These are phyloP conservation scores for Clitoria ternatea DNA, from an alignment of 306 rosid genomes.

Conservation along the genomic window DNA sequence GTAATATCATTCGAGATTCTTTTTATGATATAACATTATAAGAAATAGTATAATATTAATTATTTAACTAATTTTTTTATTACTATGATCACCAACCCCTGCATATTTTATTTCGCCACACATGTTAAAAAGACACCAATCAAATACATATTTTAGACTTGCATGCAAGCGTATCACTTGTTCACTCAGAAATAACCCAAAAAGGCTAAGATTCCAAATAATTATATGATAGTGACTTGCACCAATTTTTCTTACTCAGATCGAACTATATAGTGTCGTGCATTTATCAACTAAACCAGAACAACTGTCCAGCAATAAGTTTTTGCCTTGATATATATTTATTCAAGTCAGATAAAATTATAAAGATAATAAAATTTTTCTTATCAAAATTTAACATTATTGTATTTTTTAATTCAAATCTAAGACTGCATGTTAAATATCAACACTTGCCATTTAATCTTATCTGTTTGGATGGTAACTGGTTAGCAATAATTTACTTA, in stretches of 20 bases:
- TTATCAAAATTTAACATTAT: too few relatives aligned
- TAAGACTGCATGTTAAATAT: too few relatives aligned
- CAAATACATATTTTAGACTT: background rate
- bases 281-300: background rate
- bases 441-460: too few relatives aligned
- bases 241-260: conserved; percentile 12
- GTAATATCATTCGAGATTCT: too few relatives aligned
- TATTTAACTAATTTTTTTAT: background rate
- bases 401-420: too few relatives aligned
- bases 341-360: too few relatives aligned
- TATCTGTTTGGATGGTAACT: too few relatives aligned
- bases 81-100: background rate
- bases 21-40: too few relatives aligned
- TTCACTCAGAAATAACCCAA: conserved; percentile 17
- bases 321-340: too few relatives aligned
- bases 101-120: background rate
- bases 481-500: background rate
- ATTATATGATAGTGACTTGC: conserved; percentile 13
- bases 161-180: conserved; percentile 16
- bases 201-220: background rate
- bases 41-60: too few relatives aligned
- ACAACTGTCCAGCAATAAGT: background rate
- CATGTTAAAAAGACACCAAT: background rate
- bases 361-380: too few relatives aligned
- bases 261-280: background rate